phyloP scores from a whole-genome alignment of 768 basidiomycete species.

The Neoboletus subvelutipes region DNA sequence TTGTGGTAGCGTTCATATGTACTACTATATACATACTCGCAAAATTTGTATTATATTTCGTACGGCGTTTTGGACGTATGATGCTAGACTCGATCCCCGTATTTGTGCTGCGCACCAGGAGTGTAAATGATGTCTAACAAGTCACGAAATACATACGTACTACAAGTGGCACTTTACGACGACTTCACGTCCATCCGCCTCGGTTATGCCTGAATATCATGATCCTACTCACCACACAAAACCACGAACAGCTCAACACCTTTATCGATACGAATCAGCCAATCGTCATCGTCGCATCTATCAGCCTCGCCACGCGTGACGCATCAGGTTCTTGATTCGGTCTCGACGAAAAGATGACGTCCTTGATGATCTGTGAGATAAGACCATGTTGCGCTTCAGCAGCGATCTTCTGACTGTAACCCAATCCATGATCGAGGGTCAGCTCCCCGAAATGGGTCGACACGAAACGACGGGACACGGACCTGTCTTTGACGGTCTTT shows the following conservation, averaged over 20 bases:
- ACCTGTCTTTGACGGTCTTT: constrained; percentile 94
- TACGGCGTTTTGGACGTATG: no score
- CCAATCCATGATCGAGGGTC: no score
- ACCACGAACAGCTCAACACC: neutral
- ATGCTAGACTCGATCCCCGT: neutral
- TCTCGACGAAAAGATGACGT: constrained; percentile 76
- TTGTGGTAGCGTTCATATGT: no score
- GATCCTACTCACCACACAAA: neutral
- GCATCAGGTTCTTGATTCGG: constrained; percentile 30
- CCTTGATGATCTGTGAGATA: constrained; percentile 91
- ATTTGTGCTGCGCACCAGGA: neutral
- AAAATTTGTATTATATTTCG: no score
- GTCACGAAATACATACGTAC: neutral
- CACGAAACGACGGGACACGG: constrained; percentile 15
- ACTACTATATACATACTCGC: no score
- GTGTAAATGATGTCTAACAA: neutral
- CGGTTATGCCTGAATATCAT: neutral
- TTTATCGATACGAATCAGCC: constrained; percentile 16
- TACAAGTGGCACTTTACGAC: neutral
- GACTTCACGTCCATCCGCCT: neutral
- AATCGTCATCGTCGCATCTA: constrained; percentile 39
- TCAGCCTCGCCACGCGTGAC: constrained; percentile 27
- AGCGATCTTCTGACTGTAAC: constrained; percentile 76
- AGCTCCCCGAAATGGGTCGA: neutral
- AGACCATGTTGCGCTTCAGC: constrained; percentile 92